Base-by-base conservation (phyloP, 1,139 yeast genomes). In the Pneumocystis jirovecii region DNA sequence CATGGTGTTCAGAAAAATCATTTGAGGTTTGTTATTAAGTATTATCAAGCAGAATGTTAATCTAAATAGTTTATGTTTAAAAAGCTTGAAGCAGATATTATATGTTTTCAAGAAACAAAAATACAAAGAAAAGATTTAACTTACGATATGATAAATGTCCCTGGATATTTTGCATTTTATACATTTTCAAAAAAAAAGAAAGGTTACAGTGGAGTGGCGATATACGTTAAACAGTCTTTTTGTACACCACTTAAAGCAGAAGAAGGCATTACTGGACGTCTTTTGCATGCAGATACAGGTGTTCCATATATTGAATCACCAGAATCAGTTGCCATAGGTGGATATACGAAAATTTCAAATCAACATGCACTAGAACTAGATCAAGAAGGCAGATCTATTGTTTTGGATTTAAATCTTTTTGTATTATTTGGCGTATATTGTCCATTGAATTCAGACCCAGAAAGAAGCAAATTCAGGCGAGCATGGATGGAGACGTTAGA, bases 121-220 rank as follows among this genome's bases (percentile, higher is more conserved):
- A 74, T 85, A n/a, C 85, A 83, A 66, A 78, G 78, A 34, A 76
- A 76, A 15, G 82, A 81, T 65, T 70, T 86, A 5, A 77, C 77
- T 60, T 76, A 71, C 64, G 78, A 69, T 68, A 79, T 88, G 71
- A 93, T 86, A 0, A 78, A 81, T 66, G 76, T 88, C 0, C 76
- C 79, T 0, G 82, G 84, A 1, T 91, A 80, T 71, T 76, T 80
- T 42, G 80, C 89, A 0, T 93, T 84, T 70, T 82, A 90, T 56
- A 79, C 95, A 0, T 76, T 89, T 29, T 96, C 97, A 0, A 73
- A 62, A 10, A 66, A 62, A 45, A 76, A 74, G 64, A 87, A 85
- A 72, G 97, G 97, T 0, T 93, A 93, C 73, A 83, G 95, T 68
- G 98, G 98, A 0, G 97, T 93, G 1, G 96, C 91, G 0, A 81